Percentiles rank a stretch among this genome's conserved stretches.
Evolutionary conservation across 306 rosid genomes (phyloP).

Genomic region (Glycyrrhiza uralensis): DNA sequence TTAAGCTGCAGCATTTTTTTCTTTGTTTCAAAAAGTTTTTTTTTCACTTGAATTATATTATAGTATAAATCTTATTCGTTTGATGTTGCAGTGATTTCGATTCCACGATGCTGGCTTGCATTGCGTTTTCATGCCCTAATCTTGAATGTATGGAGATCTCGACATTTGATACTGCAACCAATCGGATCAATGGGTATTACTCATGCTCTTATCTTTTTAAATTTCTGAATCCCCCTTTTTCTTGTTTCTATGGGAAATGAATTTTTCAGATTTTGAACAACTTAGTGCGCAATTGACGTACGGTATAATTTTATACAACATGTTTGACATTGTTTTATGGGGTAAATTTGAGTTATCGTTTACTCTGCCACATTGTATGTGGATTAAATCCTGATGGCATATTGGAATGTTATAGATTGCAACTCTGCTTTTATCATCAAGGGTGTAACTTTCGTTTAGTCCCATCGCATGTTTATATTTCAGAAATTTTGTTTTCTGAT

Average conservation of each 20-base stretch:
- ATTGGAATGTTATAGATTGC: neutral
- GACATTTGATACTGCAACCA: conserved; percentile 42
- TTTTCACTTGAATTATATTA: neutral
- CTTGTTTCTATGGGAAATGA: neutral
- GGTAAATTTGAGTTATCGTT: neutral
- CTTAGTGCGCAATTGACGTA: neutral
- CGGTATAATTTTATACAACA: neutral
- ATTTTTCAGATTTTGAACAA: neutral
- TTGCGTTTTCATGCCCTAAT: conserved; percentile 94
- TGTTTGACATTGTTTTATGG: neutral
- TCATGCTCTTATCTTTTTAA: neutral
- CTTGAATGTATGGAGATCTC: conserved; percentile 73
- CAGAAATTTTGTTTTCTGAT: neutral
- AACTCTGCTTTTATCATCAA: neutral
- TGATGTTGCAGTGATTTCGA: conserved; percentile 72
- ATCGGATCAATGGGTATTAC: conserved; percentile 85
- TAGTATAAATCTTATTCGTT: neutral
- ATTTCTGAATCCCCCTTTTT: neutral
- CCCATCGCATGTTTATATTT: neutral
- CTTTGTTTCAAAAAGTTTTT: neutral
- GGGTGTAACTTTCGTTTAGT: neutral
- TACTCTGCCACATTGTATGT: neutral
- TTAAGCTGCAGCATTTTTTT: neutral
- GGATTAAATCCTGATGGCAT: neutral
- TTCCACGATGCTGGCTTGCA: conserved; percentile 89